Percentiles rank a stretch among this genome's conserved stretches.
These are phyloP conservation scores for Aspergillus intermedius DNA, from an alignment of 2,329 filamentous ascomycete species.

Conservation along the genomic window DNA sequence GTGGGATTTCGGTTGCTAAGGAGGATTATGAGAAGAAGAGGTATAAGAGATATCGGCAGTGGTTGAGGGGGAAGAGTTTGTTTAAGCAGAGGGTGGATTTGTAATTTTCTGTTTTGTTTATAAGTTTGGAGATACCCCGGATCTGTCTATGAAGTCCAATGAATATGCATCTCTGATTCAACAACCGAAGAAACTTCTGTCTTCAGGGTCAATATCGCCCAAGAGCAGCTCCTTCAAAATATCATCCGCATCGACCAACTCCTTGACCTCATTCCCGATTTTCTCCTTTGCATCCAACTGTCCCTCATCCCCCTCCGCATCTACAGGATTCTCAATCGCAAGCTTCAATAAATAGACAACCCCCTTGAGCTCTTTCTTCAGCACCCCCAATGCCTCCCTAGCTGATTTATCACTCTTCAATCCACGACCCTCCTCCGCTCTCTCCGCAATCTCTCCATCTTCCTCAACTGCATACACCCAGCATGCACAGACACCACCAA, in stretches of 20 bases:
- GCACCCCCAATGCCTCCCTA: slow-evolving; percentile 5
- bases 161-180: no score
- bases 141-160: no score
- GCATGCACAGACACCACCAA: slow-evolving; percentile 56
- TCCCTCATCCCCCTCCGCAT: slow-evolving; percentile 12
- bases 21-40: slow-evolving; percentile 87
- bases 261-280: slow-evolving; percentile 28
- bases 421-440: background rate
- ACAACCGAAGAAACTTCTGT: slow-evolving; percentile 12
- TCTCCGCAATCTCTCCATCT: slow-evolving; percentile 11
- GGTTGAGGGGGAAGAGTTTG: slow-evolving; percentile 87
- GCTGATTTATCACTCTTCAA: slow-evolving; percentile 1
- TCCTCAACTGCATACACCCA: slow-evolving; percentile 53
- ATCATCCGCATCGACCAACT: slow-evolving; percentile 31
- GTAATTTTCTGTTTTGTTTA: slow-evolving; percentile 11
- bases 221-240: slow-evolving; percentile 23
- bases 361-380: slow-evolving; percentile 24
- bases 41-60: slow-evolving; percentile 94
- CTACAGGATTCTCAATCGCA: slow-evolving; percentile 21
- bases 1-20: slow-evolving; percentile 78
- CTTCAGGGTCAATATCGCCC: slow-evolving; percentile 12
- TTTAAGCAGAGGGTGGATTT: slow-evolving; percentile 74
- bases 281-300: slow-evolving; percentile 19
- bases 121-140: no score
- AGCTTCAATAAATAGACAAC: slow-evolving; percentile 24